Base-by-base conservation (phyloP, 208 protist genomes). In the Crithidia mellificae region DNA sequence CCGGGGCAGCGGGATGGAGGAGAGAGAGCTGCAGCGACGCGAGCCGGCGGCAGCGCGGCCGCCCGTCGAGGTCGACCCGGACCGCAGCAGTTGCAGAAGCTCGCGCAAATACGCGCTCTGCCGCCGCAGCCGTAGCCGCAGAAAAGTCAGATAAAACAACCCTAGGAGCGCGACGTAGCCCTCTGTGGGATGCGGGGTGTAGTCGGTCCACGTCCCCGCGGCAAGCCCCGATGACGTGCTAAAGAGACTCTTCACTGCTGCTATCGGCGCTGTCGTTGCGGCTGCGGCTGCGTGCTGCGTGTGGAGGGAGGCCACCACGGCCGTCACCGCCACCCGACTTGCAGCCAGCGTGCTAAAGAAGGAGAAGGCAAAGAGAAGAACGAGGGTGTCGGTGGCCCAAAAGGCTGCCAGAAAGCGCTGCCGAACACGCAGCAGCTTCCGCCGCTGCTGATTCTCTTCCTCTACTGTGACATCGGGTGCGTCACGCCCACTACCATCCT, bases 101-200 rank as follows among this genome's bases (percentile, higher is more conserved):
- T 65, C 20, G 3, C 22, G 47, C 32, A 65, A 55, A 2, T 41
- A 46, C 8, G 49, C 20, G 6, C 12, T 34, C 41, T 64, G 4
- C 0, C 38, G 34, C n/a, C 63, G 50, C 39, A 68, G 63, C 4
- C 51, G 52, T 7, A 43, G 41, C 5, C 27, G 51, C 15, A 59
- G 39, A 11, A 70, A 20, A 19, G 44, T 30, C 7, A 62, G 53
- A 44, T 51, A 62, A 32, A 4, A 27, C 6, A 53, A 17, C 6
- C 44, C 64, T n/a, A 62, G 34, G 19, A 62, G 14, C 5, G 53
- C 64, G 0, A 70, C 64, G 63, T 68, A 68, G 41, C 51, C 64
- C 30, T 63, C 64, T 6, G 51, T 52, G 6, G 53, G 53, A 20
- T 38, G 30, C 7, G 64, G 43, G 3, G 24, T 55, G 29, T 49